Conservation (phyloP, 345 rosid genomes). For the Linum usitatissimum region DNA sequence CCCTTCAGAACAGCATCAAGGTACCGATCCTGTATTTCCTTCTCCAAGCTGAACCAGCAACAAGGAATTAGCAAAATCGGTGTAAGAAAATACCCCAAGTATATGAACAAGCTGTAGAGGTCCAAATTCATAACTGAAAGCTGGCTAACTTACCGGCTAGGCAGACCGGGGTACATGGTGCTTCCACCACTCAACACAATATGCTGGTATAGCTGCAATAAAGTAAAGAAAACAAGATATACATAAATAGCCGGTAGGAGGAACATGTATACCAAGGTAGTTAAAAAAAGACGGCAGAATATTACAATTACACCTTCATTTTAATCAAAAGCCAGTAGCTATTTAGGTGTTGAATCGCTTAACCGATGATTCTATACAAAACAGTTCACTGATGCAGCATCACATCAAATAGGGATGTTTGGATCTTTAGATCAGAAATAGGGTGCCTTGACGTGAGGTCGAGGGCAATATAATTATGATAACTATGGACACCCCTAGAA, state of each 20-base stretch:
- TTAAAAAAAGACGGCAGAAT: too few relatives aligned
- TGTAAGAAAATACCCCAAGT: not conserved
- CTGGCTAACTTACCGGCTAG: constrained; percentile 61
- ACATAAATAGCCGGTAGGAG: constrained; percentile 6
- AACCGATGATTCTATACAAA: too few relatives aligned
- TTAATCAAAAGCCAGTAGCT: too few relatives aligned
- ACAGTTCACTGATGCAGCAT: too few relatives aligned
- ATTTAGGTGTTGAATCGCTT: too few relatives aligned
- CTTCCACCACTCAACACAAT: constrained; percentile 98
- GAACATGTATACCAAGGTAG: too few relatives aligned
- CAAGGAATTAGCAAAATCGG: constrained; percentile 1
- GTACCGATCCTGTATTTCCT: constrained; percentile 82
- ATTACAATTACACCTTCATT: too few relatives aligned
- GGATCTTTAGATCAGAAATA: not conserved
- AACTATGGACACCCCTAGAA: not conserved
- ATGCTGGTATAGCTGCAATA: constrained; percentile 85
- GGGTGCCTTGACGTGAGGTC: too few relatives aligned
- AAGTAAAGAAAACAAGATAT: constrained; percentile 9
- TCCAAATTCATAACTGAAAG: not conserved
- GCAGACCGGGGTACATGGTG: constrained; percentile 98
- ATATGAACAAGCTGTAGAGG: not conserved
- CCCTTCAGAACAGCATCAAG: constrained; percentile 88
- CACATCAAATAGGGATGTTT: not conserved
- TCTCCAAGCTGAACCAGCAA: constrained; percentile 58
- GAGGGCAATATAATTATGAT: too few relatives aligned